Evolutionary conservation across 495 filamentous ascomycete genomes (phyloP), one percentile per base, ranked within the genome.

Genomic region (Bacidia gigantensis): DNA sequence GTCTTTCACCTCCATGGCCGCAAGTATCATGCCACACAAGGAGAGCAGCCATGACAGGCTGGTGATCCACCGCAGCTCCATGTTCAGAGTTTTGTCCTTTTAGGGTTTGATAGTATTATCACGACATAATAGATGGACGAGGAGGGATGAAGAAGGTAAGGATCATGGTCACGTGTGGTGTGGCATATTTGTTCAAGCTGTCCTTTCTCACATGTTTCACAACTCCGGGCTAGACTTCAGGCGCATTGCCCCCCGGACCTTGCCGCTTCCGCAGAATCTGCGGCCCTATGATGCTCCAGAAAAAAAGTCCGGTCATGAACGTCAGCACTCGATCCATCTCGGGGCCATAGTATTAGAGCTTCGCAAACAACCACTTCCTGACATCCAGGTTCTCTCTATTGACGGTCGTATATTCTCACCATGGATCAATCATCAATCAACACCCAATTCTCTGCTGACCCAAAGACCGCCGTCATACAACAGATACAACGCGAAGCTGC

Each of bases 401-500:
- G n/a, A 35, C 29, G 5, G 29, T 14, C 5, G 29, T 35, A 35
- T 14, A 35, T 14, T 7, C 5, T 35, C 29, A 14, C 14, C 29
- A 35, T 35, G 29, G 29, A 35, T 14, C 14, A 5, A 5, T 35
- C 29, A 35, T 7, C 29, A 35, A 35, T 35, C 5, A 35, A 14
- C 29, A 35, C 5, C 29, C 7, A 17, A 7, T 44, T 22, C 41
- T 18, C 7, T 5, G 20, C 14, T 56, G 79, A 83, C 63, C 68
- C 72, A 56, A 92, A 94, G 70, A 65, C 74, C 58, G 66, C 77
- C 51, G 65, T 94, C 54, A 80, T 92, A 66, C 71, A 78, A 62
- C 80, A 90, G 67, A 68, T 93, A 51, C 79, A 81, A 57, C 73
- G 81, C 63, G 83, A 89, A 68, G 71, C 80, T 53, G 84, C 82